phyloP scores from a whole-genome alignment of 805 yeast genomes.

The Zygosaccharomyces kombuchaensis region DNA sequence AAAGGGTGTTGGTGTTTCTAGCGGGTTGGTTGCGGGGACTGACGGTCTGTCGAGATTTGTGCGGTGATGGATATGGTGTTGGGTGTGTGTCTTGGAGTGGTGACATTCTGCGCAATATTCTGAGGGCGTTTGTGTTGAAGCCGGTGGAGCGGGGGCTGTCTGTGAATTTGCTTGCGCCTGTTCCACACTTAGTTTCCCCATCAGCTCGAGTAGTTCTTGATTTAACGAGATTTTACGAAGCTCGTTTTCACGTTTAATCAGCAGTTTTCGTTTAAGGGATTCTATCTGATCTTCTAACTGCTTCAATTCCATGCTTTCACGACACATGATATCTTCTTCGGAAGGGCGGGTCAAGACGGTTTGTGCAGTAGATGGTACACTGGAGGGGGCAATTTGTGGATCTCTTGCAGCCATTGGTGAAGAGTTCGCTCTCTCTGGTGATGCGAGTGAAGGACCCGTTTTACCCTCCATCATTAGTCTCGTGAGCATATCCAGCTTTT shows the following conservation, averaged over 20 bases:
- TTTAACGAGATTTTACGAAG: constrained; percentile 34
- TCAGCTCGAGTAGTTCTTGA: constrained; percentile 28
- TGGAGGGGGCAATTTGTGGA: constrained; percentile 2
- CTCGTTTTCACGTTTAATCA: constrained; percentile 36
- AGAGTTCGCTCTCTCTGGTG: constrained; percentile 1
- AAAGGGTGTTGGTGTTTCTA: constrained; percentile 24
- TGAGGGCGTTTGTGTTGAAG: constrained; percentile 1
- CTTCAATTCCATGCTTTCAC: constrained; percentile 36
- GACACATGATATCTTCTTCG: constrained; percentile 35
- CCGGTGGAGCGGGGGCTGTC: not conserved
- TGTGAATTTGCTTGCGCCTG: constrained; percentile 1
- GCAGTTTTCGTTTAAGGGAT: constrained; percentile 31
- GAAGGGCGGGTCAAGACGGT: constrained; percentile 13
- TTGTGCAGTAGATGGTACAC: not conserved
- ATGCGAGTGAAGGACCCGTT: not conserved
- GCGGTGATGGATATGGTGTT: constrained; percentile 1
- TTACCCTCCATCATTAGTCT: constrained; percentile 13
- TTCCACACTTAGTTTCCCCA: constrained; percentile 23
- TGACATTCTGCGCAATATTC: constrained; percentile 14
- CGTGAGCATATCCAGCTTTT: constrained; percentile 20
- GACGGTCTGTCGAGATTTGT: constrained; percentile 8
- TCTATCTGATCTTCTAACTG: constrained; percentile 35
- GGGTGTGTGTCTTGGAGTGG: constrained; percentile 2
- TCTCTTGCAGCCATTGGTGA: constrained; percentile 3
- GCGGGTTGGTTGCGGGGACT: constrained; percentile 17